Evolutionary conservation across 164 flowering plant genomes (phyloP).

Genomic region (Macadamia tetraphylla): DNA sequence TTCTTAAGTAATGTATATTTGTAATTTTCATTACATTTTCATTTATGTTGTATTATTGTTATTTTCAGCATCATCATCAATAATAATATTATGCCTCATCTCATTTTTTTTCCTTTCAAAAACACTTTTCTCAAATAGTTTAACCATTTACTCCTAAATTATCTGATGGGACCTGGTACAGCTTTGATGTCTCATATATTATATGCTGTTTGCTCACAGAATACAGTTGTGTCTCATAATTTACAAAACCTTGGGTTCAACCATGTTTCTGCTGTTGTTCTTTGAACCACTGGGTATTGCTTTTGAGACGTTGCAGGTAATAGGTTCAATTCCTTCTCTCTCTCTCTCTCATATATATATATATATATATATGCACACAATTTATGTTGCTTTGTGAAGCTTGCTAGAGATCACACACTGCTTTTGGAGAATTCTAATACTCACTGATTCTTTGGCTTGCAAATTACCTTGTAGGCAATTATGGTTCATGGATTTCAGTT

Average conservation of each 20-base stretch:
- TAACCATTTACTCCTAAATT: too few relatives aligned
- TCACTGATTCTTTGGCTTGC: neutral
- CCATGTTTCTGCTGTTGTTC: slow-evolving; percentile 61
- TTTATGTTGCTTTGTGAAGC: neutral
- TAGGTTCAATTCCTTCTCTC: neutral
- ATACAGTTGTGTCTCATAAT: slow-evolving; percentile 51
- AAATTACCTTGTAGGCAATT: slow-evolving; percentile 56
- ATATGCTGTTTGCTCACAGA: slow-evolving; percentile 36
- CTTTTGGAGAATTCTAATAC: neutral
- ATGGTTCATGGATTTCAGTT: slow-evolving; percentile 96
- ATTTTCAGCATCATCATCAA: too few relatives aligned
- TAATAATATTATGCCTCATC: too few relatives aligned
- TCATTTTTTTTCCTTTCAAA: too few relatives aligned
- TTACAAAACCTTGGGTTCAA: slow-evolving; percentile 43
- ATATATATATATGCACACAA: neutral
- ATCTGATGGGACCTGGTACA: neutral
- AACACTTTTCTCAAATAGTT: too few relatives aligned
- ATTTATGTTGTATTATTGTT: too few relatives aligned
- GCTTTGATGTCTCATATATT: slow-evolving; percentile 1
- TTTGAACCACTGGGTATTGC: slow-evolving; percentile 89
- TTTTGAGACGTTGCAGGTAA: slow-evolving; percentile 93
- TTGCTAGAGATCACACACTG: too few relatives aligned
- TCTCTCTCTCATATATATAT: too few relatives aligned
- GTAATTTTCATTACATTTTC: too few relatives aligned
- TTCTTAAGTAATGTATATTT: too few relatives aligned